Base-by-base conservation (phyloP, 1,284 basidiomycete genomes). In the Sutorius eximius region DNA sequence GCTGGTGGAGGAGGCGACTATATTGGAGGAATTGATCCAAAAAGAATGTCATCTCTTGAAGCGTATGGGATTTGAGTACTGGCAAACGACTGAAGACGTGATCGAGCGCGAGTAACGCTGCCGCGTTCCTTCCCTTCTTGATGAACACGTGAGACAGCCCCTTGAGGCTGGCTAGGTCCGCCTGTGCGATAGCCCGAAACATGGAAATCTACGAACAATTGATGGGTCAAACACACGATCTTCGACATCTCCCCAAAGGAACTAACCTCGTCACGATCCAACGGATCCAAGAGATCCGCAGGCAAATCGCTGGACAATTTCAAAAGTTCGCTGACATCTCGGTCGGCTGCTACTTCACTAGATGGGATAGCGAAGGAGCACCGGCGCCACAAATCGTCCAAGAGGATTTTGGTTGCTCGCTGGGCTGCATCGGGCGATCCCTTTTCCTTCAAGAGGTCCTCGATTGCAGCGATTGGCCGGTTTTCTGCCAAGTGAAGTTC, bases 401-500 rank as follows among this genome's bases (percentile, higher is more conserved):
- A 29, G 15, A 69, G 50, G 47, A 60, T 71, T 13, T 66, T 53
- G n/a, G 65, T 55, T 1, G 64, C 80, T 42, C 66, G 67, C 20
- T 58, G 59, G 29, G 69, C 61, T 6, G 76, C 74, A 0, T 58
- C n/a, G 5, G 38, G 36, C n/a, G 68, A 71, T 0, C 51, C 36
- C 2, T 36, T 54, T 45, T 79, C 77, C 45, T 68, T 63, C 18
- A 85, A 59, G 40, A 85, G 71, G 2, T 79, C 63, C 5, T 61
- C 60, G 33, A 85, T 78, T 0, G 82, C 86, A 22, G 81, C 73
- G 2, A 78, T 38, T 1, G 64, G 67, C 2, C 77, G 74, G 20
- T 83, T 83, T 65, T 84, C 79, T 2, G 66, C 62, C 3, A 83
- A 63, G 58, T 84, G 79, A 16, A 86, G 62, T 15, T 82, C 74